phyloP scores from a whole-genome alignment of 257 asterid species.

The Nicotiana undulata region DNA sequence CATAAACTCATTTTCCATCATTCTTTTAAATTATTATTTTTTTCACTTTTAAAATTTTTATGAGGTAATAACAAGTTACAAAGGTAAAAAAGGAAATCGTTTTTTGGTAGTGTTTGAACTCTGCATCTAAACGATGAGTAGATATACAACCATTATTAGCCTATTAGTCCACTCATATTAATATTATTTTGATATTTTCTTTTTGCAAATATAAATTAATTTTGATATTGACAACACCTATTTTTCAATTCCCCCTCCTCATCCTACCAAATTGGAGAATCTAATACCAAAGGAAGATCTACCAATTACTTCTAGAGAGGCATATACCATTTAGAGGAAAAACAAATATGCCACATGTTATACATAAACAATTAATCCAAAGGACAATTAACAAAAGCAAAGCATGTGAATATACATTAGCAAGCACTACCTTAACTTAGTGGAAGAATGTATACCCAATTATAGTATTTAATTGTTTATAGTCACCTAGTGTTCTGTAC shows the following conservation, averaged over 20 bases:
- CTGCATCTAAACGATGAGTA: neutral
- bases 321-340: conserved; percentile 14
- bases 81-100: too few relatives aligned
- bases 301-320: neutral
- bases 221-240: neutral
- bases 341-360: conserved; percentile 10
- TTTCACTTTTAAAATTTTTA: neutral
- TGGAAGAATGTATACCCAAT: conserved; percentile 21
- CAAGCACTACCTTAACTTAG: conserved; percentile 10
- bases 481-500: too few relatives aligned
- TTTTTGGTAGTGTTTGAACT: neutral
- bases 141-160: neutral
- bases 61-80: too few relatives aligned
- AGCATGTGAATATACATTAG: conserved; percentile 20
- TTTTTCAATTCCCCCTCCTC: neutral
- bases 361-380: conserved; percentile 2
- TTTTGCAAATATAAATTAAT: neutral
- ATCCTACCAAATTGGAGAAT: conserved; percentile 23
- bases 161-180: neutral
- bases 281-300: conserved; percentile 17
- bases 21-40: too few relatives aligned
- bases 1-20: neutral
- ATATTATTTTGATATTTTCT: neutral
- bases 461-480: neutral
- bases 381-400: conserved; percentile 16